phyloP scores from a whole-genome alignment of 2,329 filamentous ascomycete genomes.

The Colletotrichum horii region DNA sequence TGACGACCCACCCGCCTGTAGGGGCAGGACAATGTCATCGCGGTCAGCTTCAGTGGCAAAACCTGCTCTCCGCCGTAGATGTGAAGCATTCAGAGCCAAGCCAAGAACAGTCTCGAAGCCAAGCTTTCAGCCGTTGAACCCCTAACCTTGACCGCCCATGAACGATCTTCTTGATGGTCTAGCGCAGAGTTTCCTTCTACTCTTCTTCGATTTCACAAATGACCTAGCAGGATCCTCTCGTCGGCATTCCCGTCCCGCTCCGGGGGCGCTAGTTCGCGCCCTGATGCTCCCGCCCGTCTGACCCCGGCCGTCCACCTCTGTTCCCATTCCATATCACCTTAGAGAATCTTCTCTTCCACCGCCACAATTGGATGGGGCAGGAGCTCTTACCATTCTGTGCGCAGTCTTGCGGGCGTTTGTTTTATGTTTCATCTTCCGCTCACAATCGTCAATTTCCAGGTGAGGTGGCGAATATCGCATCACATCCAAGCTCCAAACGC shows the following conservation, averaged over 20 bases:
- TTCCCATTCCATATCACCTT: neutral
- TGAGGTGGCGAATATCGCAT: neutral
- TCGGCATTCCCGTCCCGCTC: neutral
- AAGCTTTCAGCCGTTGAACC: neutral
- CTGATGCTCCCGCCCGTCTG: neutral
- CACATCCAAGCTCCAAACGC: neutral
- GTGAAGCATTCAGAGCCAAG: neutral
- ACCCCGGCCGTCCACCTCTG: neutral
- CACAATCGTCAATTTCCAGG: neutral
- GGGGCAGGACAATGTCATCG: neutral
- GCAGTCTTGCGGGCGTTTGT: neutral
- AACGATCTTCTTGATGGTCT: neutral
- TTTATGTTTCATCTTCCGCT: neutral
- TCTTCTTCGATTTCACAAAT: neutral
- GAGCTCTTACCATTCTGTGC: neutral
- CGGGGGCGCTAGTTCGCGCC: neutral
- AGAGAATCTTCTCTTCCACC: neutral
- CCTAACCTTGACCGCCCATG: neutral
- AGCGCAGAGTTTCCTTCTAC: neutral
- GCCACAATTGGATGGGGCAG: neutral
- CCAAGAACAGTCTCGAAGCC: neutral
- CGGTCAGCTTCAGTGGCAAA: neutral
- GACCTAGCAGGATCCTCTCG: neutral
- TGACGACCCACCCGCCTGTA: neutral
- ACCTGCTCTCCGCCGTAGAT: neutral